These are phyloP conservation scores for Globisporangium barbulae DNA, from an alignment of 352 stramenopile species.

Conservation along the genomic window DNA sequence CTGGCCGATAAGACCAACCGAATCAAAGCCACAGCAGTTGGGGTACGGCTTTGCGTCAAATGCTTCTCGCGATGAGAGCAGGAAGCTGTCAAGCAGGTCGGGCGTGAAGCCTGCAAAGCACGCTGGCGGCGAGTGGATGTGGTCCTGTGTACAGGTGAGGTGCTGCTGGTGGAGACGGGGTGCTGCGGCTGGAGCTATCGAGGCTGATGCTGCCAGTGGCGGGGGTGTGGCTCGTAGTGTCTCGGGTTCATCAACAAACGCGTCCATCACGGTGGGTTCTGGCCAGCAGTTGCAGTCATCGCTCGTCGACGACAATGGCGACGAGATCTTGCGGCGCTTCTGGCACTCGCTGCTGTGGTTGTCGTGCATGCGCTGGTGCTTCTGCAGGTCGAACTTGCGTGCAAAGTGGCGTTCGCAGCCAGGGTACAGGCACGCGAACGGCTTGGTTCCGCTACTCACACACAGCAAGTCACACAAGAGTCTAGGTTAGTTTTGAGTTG, in stretches of 20 bases:
- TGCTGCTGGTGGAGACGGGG: conserved; percentile 34
- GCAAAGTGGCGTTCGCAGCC: conserved; percentile 51
- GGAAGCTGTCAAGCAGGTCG: conserved; percentile 41
- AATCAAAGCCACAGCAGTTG: neutral
- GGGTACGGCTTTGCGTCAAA: conserved; percentile 21
- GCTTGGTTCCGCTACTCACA: conserved; percentile 48
- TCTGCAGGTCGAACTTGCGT: conserved; percentile 66
- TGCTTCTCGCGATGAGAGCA: conserved; percentile 28
- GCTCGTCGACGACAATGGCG: neutral
- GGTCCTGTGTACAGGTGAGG: conserved; percentile 53
- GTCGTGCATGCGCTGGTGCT: conserved; percentile 62
- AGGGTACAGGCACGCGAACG: conserved; percentile 50
- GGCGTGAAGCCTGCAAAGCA: conserved; percentile 42
- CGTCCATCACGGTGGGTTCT: neutral
- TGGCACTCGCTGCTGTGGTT: conserved; percentile 20
- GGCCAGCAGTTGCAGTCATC: conserved; percentile 9
- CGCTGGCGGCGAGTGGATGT: conserved; percentile 50
- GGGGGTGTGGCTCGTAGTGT: neutral
- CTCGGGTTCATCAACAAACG: neutral
- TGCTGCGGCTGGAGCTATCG: neutral
- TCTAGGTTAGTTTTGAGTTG: neutral
- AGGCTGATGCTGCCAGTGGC: neutral
- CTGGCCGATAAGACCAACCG: neutral
- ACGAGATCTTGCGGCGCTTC: conserved; percentile 34
- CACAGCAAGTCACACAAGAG: neutral